These are phyloP conservation scores for Entomortierella beljakovae DNA, from an alignment of 192 early-diverging fungal genomes.

Conservation along the genomic window DNA sequence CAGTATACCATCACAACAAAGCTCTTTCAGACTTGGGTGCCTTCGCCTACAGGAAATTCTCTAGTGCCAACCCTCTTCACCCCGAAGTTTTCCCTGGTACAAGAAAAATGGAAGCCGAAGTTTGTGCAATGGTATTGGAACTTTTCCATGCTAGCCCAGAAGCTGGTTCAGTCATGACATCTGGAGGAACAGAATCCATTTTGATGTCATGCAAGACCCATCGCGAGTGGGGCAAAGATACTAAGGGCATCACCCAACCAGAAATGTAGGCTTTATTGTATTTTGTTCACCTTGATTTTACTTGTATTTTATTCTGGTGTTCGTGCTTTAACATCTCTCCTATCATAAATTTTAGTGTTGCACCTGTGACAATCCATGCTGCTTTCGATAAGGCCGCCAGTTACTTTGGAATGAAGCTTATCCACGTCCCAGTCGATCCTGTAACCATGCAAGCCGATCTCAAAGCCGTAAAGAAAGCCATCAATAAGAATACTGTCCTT, in stretches of 20 bases:
- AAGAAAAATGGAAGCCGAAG: constrained; percentile 96
- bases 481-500: constrained; percentile 93
- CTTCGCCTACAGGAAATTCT: constrained; percentile 87
- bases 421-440: constrained; percentile 86
- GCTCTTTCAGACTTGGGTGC: constrained; percentile 79
- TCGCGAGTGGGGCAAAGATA: constrained; percentile 83
- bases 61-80: constrained; percentile 90
- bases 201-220: constrained; percentile 96
- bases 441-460: constrained; percentile 81
- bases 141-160: constrained; percentile 84
- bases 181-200: constrained; percentile 94
- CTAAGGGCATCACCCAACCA: constrained; percentile 86
- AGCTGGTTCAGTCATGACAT: constrained; percentile 90
- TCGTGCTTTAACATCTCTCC: neutral
- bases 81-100: constrained; percentile 95
- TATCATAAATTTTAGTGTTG: constrained; percentile 66
- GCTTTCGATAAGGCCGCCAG: constrained; percentile 96
- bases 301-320: too few species aligned
- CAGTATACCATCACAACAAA: constrained; percentile 94
- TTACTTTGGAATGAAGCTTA: constrained; percentile 91
- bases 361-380: constrained; percentile 94
- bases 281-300: too few species aligned
- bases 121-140: constrained; percentile 89
- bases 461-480: constrained; percentile 79
- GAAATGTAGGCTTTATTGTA: constrained; percentile 80